These are phyloP conservation scores for Apiotrichum siamense DNA, from an alignment of 1,284 basidiomycete genomes.

Conservation along the genomic window DNA sequence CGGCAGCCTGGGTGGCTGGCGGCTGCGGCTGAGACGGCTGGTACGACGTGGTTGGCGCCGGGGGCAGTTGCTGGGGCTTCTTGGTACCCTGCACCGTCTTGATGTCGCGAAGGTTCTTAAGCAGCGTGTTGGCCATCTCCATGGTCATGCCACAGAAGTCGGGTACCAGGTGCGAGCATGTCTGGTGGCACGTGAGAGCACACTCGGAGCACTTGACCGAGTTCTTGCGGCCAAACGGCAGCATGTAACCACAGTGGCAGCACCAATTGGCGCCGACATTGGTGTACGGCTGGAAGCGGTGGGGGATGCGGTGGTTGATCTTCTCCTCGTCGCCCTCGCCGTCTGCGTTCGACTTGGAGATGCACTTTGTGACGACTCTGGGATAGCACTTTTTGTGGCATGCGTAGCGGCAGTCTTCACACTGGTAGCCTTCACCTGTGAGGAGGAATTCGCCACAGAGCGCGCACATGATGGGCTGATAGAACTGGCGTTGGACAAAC, in stretches of 20 bases:
- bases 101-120: constrained; percentile 76
- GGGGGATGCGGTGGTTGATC: constrained; percentile 98
- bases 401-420: constrained; percentile 97
- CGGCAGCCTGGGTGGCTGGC: constrained; percentile 15
- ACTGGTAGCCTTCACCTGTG: constrained; percentile 95
- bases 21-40: not conserved
- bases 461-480: constrained; percentile 96
- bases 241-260: constrained; percentile 98
- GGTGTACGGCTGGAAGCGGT: constrained; percentile 94
- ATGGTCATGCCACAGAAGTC: constrained; percentile 99
- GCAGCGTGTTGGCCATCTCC: constrained; percentile 93
- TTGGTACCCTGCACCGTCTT: constrained; percentile 52
- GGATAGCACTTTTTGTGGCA: constrained; percentile 99
- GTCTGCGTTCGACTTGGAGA: constrained; percentile 90
- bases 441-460: constrained; percentile 97
- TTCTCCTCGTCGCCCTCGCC: constrained; percentile 94
- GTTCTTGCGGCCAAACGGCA: constrained; percentile 94
- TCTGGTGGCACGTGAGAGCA: constrained; percentile 92
- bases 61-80: constrained; percentile 19
- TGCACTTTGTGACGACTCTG: constrained; percentile 99
- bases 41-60: constrained; percentile 10
- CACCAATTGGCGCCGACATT: constrained; percentile 99
- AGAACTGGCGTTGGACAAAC: constrained; percentile 95
- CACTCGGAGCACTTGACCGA: constrained; percentile 94
- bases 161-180: constrained; percentile 95